Percentiles rank a stretch among this genome's conserved stretches.
Conservation (phyloP, 1,139 yeast genomes). For the Pichia sp. region DNA sequence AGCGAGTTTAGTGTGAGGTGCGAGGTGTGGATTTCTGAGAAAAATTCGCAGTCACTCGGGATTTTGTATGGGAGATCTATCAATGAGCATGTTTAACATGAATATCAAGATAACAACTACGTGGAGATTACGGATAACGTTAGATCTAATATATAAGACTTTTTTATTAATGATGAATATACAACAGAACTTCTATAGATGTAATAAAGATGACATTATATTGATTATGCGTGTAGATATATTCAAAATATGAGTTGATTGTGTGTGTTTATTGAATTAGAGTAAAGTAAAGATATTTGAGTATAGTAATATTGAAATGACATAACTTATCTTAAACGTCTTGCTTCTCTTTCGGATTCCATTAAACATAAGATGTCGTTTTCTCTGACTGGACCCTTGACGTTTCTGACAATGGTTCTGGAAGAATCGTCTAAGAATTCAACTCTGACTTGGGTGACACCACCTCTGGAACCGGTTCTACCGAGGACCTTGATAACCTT, state of each 20-base stretch:
- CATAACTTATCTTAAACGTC: slow-evolving; percentile 65
- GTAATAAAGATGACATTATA: background rate
- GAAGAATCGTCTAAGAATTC: slow-evolving; percentile 98
- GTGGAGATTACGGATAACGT: background rate
- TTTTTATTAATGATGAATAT: no score
- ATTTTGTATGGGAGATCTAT: no score
- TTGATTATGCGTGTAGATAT: background rate
- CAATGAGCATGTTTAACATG: no score
- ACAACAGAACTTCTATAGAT: no score
- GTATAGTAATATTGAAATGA: background rate
- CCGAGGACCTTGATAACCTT: slow-evolving; percentile 99
- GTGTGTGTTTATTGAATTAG: background rate
- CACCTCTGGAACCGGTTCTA: slow-evolving; percentile 99
- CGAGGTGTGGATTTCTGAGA: background rate
- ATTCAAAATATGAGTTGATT: background rate
- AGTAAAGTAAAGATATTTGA: background rate
- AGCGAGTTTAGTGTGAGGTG: background rate
- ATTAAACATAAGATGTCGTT: slow-evolving; percentile 98
- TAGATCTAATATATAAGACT: background rate
- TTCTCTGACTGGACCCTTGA: slow-evolving; percentile 99
- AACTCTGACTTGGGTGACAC: slow-evolving; percentile 99
- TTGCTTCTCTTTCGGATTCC: slow-evolving; percentile 99
- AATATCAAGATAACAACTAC: no score
- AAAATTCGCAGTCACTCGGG: no score
- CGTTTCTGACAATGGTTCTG: slow-evolving; percentile 99